Conservation (phyloP, 1,284 basidiomycete species). For the Trichosporon faecale region DNA sequence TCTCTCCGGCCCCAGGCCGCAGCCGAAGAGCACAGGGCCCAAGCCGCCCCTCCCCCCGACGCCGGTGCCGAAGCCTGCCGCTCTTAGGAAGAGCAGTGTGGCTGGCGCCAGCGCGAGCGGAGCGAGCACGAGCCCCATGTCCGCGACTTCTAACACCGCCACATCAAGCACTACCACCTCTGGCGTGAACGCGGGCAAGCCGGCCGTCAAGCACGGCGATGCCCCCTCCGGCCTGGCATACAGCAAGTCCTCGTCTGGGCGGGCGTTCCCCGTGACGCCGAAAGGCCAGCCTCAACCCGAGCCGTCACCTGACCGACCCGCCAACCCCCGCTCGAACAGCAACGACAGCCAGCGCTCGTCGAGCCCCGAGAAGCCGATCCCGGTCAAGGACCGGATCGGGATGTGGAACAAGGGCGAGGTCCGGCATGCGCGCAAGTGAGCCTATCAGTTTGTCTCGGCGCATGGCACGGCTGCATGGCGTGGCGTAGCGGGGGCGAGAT, state of each 20-base stretch:
- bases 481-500: no score
- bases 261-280: constrained; percentile 34
- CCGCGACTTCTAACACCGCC: no score
- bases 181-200: no score
- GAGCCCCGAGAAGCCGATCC: constrained; percentile 47
- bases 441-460: no score
- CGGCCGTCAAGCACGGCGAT: constrained; percentile 21
- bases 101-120: neutral
- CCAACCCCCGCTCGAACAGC: neutral
- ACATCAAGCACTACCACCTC: neutral
- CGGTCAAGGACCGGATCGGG: constrained; percentile 44
- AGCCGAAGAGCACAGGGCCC: neutral
- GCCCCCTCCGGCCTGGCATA: constrained; percentile 23
- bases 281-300: neutral
- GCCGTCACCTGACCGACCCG: neutral
- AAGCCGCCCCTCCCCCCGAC: constrained; percentile 8
- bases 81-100: neutral
- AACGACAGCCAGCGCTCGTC: constrained; percentile 16
- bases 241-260: constrained; percentile 34
- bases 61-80: constrained; percentile 14
- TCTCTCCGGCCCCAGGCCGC: constrained; percentile 17
- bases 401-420: constrained; percentile 38
- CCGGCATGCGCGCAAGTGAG: neutral
- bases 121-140: constrained; percentile 2
- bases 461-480: neutral